Evolutionary conservation across 2,329 filamentous ascomycete genomes (phyloP).

Genomic region (Septoria petroselini): DNA sequence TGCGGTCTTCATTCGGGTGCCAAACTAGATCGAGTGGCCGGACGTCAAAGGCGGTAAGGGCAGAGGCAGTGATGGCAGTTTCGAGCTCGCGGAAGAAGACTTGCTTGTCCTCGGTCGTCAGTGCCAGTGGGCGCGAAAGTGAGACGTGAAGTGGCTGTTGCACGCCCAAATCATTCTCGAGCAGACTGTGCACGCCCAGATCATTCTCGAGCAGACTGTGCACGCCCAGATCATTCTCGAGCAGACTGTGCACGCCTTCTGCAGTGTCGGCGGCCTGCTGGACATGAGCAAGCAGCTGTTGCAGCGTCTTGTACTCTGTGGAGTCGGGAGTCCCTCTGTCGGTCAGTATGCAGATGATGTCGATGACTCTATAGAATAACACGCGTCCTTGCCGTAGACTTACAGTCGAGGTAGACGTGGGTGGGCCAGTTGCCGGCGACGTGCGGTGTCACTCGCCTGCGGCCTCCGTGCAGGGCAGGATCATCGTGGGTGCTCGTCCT

Average conservation of each 20-base stretch:
- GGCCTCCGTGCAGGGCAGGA: slow-evolving; percentile 78
- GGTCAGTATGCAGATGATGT: slow-evolving; percentile 20
- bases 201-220: slow-evolving; percentile 73
- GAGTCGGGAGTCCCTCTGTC: slow-evolving; percentile 54
- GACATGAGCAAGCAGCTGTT: slow-evolving; percentile 41
- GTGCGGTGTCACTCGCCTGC: slow-evolving; percentile 78
- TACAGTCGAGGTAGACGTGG: slow-evolving; percentile 92
- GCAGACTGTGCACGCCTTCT: slow-evolving; percentile 58
- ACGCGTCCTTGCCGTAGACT: too few species aligned
- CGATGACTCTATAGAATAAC: slow-evolving; percentile 4
- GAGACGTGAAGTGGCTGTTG: slow-evolving; percentile 85
- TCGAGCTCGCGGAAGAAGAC: slow-evolving; percentile 60
- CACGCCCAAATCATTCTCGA: slow-evolving; percentile 73
- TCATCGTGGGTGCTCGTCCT: slow-evolving; percentile 77
- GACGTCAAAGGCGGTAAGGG: slow-evolving; percentile 49
- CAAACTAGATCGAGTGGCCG: slow-evolving; percentile 54
- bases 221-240: slow-evolving; percentile 73
- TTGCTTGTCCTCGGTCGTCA: slow-evolving; percentile 70
- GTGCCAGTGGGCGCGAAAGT: slow-evolving; percentile 74
- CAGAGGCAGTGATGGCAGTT: slow-evolving; percentile 40
- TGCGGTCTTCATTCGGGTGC: slow-evolving; percentile 64
- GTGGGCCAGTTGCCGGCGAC: slow-evolving; percentile 87
- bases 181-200: slow-evolving; percentile 67
- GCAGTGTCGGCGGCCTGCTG: background rate
- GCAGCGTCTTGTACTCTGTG: slow-evolving; percentile 44